Base-by-base conservation (phyloP, 495 filamentous ascomycete genomes). In the Tuber magnatum region DNA sequence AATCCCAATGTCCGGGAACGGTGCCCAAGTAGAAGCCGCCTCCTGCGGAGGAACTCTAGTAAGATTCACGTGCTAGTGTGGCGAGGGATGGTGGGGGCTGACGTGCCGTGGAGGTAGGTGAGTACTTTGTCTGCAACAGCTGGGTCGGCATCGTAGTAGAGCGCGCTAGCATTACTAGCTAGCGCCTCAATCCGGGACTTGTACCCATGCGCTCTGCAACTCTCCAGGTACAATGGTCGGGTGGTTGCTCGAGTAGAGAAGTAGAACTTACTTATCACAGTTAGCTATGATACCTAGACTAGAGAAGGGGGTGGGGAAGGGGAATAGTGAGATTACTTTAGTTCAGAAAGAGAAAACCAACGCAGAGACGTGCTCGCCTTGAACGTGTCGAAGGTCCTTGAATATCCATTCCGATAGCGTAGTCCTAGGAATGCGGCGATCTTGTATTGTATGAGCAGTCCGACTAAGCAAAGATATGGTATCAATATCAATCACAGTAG, bases 181-280 rank as follows among this genome's bases (percentile, higher is more conserved):
- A 70, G 32, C 8, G 41, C 69, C 22, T 70, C 69, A 2, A 70
- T 38, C 0, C n/a, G 38, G 5, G 69, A 4, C 22, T 38, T 38
- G 16, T 40, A 40, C n/a, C 69, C 32, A 38, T 7, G 69, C 4
- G 20, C 35, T 1, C 18, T 9, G 69, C 69, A 40, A n/a, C 42
- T 40, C 69, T 70, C 16, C 39, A 70, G 69, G 18, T 61, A 32
- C 14, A 28, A 8, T 43, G 41, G 35, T 12, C 75, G 71, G 82
- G 71, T 71, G 83, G 44, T 46, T 20, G 14, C 44, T 1, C 44
- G 44, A 46, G 2, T 1, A 22, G 14, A 16, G 18, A 22, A 40
- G 39, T 40, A 4, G 44, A 46, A 14, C 20, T 46, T 46, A 22
- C 44, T 20, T 46, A 46, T 46, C 44, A 46, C 44, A 16, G 44